phyloP scores from a whole-genome alignment of 768 basidiomycete species.

The Pulveroboletus sp. region DNA sequence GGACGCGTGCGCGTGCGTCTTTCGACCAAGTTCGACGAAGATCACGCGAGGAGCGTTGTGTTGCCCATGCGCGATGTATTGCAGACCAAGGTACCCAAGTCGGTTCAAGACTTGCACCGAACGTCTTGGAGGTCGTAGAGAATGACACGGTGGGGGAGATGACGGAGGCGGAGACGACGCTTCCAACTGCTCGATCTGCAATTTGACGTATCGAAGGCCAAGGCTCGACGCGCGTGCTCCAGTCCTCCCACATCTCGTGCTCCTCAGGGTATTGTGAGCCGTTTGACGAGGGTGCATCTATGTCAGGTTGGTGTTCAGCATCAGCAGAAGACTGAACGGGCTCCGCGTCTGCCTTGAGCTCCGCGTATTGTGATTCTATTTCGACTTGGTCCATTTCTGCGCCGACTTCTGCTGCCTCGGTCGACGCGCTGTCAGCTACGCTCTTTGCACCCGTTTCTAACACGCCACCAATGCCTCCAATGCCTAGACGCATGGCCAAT shows the following conservation, averaged over 20 bases:
- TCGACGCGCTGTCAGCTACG: not conserved
- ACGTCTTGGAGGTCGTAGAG: slow-evolving; percentile 18
- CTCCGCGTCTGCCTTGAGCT: slow-evolving; percentile 18
- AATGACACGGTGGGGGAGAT: slow-evolving; percentile 7
- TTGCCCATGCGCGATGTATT: slow-evolving; percentile 64
- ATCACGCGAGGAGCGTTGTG: slow-evolving; percentile 47
- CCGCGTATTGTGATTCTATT: slow-evolving; percentile 6
- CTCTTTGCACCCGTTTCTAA: slow-evolving; percentile 35
- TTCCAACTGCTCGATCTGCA: slow-evolving; percentile 75
- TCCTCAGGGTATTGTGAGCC: slow-evolving; percentile 17
- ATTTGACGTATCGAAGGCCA: slow-evolving; percentile 72
- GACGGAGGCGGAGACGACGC: slow-evolving; percentile 42
- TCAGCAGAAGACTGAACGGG: slow-evolving; percentile 16
- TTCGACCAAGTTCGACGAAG: slow-evolving; percentile 62
- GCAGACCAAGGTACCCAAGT: slow-evolving; percentile 66
- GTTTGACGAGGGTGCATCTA: not conserved
- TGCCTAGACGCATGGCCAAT: slow-evolving; percentile 78
- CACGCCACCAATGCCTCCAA: slow-evolving; percentile 70
- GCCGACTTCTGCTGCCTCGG: slow-evolving; percentile 1
- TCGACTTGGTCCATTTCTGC: slow-evolving; percentile 5
- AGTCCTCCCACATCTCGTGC: slow-evolving; percentile 52
- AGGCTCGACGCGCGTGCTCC: slow-evolving; percentile 66
- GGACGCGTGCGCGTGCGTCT: slow-evolving; percentile 39
- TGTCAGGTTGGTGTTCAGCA: slow-evolving; percentile 2
- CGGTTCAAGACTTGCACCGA: slow-evolving; percentile 34